Evolutionary conservation across 2,329 filamentous ascomycete genomes (phyloP), one percentile per base, ranked within the genome.

Genomic region (Pleomassaria siparia): DNA sequence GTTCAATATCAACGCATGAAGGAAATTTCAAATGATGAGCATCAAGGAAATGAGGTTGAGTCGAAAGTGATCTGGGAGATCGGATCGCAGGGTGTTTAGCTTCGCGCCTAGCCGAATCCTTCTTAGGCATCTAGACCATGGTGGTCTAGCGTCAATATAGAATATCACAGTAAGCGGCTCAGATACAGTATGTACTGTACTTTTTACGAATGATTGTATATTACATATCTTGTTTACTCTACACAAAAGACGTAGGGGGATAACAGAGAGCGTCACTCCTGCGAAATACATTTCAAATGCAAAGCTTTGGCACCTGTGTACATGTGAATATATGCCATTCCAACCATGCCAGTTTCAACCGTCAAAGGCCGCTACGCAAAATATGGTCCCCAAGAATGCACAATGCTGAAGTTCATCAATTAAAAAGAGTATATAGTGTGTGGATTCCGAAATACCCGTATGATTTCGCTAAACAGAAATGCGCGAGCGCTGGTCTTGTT

Each of bases 381-480:
- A 15, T 26, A 36, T 36, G 18, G 18, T 15, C 2, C 35, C 32
- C 32, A 20, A 30, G 30, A n/a, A 36, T 9, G 12, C 20, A 12
- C 4, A 3, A 25, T 24, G 22, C 35, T 25, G 15, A 20, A 22
- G 10, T 15, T 40, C 43, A 29, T 39, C 32, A 15, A 45, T 45
- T 45, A 45, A 8, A 39, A 43, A 29, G 24, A n/a, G 18, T 39
- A 40, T 29, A 39, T 11, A 37, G 9, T 13, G 7, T 40, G n/a
- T 33, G 13, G 40, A 16, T 33, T 26, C 33, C 24, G 15, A 40
- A 20, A n/a, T 11, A 15, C 41, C 22, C 15, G 26, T 30, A 13
- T n/a, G 6, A 30, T 32, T 25, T 37, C 33, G 30, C 16, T 22
- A 26, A 13, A 32, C 43, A 40, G 43, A 29, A 25, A 21, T 29